Evolutionary conservation across 139 green algal species (phyloP).

Genomic region (Chlamydomonas asymmetrica): DNA sequence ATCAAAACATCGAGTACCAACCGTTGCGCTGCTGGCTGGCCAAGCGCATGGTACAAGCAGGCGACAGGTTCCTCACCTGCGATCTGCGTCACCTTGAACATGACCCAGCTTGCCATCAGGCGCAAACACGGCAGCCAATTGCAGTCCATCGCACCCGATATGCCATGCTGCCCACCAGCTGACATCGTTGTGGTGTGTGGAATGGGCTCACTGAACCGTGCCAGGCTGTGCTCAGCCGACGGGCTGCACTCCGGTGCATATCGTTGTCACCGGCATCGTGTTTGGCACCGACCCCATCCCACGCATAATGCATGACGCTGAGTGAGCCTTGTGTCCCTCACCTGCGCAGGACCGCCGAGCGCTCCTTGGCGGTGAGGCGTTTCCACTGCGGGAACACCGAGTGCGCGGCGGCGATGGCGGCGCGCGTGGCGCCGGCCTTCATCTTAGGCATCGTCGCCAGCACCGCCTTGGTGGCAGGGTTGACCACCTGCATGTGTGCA

Average conservation of each 20-base stretch:
- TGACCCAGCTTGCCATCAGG: too few species aligned
- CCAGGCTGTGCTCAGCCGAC: neutral
- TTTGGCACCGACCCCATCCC: neutral
- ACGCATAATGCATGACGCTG: neutral
- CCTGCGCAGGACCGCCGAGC: constrained; percentile 59
- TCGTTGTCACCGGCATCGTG: too few species aligned
- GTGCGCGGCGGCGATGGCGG: constrained; percentile 71
- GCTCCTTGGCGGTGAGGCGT: constrained; percentile 58
- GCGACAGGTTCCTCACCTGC: too few species aligned
- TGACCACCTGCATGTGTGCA: constrained; percentile 59
- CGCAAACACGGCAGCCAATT: too few species aligned
- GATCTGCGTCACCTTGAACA: too few species aligned
- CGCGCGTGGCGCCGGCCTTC: constrained; percentile 57
- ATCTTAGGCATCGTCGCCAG: constrained; percentile 66
- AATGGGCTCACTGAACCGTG: neutral
- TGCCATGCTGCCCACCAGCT: neutral
- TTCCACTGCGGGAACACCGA: constrained; percentile 69
- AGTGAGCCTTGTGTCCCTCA: constrained; percentile 22
- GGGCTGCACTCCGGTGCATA: neutral
- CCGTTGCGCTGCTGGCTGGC: too few species aligned
- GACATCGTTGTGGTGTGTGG: neutral
- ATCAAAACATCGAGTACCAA: too few species aligned
- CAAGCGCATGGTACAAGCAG: too few species aligned
- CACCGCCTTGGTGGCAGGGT: constrained; percentile 74
- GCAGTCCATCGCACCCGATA: too few species aligned